These are phyloP conservation scores for Solanum piurae DNA, from an alignment of 257 asterid genomes.

Conservation along the genomic window DNA sequence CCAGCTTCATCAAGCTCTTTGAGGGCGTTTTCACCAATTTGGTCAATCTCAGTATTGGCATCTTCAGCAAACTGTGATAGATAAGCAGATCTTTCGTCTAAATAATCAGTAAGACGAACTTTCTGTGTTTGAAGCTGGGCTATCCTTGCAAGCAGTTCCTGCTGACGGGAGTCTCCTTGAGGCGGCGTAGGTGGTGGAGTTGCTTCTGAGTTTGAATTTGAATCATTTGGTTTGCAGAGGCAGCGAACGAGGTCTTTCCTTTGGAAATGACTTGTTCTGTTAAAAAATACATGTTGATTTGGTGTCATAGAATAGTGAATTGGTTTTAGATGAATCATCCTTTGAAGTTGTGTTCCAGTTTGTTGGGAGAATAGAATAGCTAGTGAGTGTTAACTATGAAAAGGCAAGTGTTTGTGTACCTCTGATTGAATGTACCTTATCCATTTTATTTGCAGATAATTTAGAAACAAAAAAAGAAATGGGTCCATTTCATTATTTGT, in stretches of 20 bases:
- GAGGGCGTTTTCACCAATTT: constrained; percentile 81
- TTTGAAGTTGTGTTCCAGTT: not conserved
- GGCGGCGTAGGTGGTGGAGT: constrained; percentile 29
- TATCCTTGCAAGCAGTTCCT: constrained; percentile 76
- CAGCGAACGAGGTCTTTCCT: constrained; percentile 21
- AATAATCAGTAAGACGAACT: constrained; percentile 65
- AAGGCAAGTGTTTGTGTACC: constrained; percentile 24
- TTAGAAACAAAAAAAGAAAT: not conserved
- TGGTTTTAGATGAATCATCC: constrained; percentile 56
- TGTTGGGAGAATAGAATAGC: not conserved
- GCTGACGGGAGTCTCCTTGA: constrained; percentile 50
- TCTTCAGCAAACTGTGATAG: constrained; percentile 82
- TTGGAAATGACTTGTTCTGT: constrained; percentile 18
- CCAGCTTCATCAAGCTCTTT: constrained; percentile 77
- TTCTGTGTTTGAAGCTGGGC: constrained; percentile 86
- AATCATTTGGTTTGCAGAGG: constrained; percentile 33
- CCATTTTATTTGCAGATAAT: not conserved
- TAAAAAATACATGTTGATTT: constrained; percentile 19
- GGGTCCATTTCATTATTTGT: not conserved
- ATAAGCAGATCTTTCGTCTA: constrained; percentile 70
- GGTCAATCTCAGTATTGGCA: constrained; percentile 80
- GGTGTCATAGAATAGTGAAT: constrained; percentile 46
- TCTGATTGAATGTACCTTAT: constrained; percentile 13
- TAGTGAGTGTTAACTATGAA: not conserved
- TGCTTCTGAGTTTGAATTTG: constrained; percentile 29